phyloP scores from a whole-genome alignment of 208 protist genomes.

The Angomonas deanei region DNA sequence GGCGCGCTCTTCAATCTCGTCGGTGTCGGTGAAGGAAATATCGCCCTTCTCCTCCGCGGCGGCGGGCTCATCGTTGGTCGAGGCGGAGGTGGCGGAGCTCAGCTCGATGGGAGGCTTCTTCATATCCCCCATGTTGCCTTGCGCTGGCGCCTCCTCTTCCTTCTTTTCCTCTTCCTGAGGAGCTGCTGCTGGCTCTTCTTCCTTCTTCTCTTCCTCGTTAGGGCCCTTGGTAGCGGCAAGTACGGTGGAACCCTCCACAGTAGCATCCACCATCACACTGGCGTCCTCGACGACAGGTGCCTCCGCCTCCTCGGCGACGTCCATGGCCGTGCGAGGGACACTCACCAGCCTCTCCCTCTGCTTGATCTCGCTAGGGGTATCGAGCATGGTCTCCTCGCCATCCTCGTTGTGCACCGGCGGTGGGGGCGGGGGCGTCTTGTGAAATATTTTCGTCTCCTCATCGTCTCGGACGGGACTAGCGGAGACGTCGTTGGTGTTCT shows the following conservation, averaged over 20 bases:
- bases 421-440: slow-evolving; percentile 3
- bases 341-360: slow-evolving; percentile 2
- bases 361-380: background rate
- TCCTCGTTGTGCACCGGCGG: background rate
- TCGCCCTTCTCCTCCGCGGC: background rate
- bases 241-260: too few species aligned
- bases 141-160: slow-evolving; percentile 8
- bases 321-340: slow-evolving; percentile 4
- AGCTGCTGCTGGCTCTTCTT: background rate
- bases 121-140: slow-evolving; percentile 16
- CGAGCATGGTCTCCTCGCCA: background rate
- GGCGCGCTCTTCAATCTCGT: background rate
- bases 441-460: slow-evolving; percentile 3
- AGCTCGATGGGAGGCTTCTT: slow-evolving; percentile 4
- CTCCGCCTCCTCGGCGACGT: background rate
- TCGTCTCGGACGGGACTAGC: background rate
- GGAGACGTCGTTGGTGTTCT: background rate
- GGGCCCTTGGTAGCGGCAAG: too few species aligned
- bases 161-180: background rate
- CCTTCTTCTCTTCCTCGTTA: background rate
- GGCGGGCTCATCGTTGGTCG: background rate
- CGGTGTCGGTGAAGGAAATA: slow-evolving; percentile 3
- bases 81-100: background rate
- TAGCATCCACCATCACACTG: background rate
- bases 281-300: background rate